Evolutionary conservation across 73 alveolate species (phyloP).

Genomic region (Vitrella brassicaformis): DNA sequence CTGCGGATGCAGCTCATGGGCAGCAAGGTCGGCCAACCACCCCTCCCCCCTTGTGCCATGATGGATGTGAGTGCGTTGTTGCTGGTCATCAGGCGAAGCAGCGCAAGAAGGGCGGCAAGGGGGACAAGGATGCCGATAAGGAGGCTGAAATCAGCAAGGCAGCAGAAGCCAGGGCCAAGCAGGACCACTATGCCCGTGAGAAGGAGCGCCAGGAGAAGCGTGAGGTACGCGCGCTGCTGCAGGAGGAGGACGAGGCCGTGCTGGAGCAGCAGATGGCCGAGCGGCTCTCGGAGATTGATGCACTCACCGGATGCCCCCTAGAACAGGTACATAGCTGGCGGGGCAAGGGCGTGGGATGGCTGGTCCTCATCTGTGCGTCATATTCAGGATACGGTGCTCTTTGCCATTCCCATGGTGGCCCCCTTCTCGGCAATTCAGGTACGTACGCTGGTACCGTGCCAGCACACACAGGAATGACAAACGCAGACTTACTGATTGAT

Average conservation of each 20-base stretch:
- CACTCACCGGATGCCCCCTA: slow-evolving; percentile 51
- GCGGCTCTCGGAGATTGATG: slow-evolving; percentile 44
- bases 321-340: no score
- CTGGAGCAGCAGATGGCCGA: neutral
- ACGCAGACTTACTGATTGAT: no score
- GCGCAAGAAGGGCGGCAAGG: neutral
- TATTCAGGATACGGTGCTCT: slow-evolving; percentile 38
- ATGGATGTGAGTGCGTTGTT: neutral
- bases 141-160: neutral
- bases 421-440: slow-evolving; percentile 57
- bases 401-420: slow-evolving; percentile 60
- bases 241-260: neutral
- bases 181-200: neutral
- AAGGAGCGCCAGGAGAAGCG: neutral
- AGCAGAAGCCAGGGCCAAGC: neutral
- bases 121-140: neutral
- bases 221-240: neutral
- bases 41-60: neutral
- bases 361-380: no score
- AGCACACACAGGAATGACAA: no score
- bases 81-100: neutral
- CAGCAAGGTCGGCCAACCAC: slow-evolving; percentile 35
- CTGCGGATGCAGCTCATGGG: slow-evolving; percentile 59
- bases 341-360: no score
- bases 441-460: no score